These are phyloP conservation scores for Ogataea minuta DNA, from an alignment of 805 yeast genomes.

Conservation along the genomic window DNA sequence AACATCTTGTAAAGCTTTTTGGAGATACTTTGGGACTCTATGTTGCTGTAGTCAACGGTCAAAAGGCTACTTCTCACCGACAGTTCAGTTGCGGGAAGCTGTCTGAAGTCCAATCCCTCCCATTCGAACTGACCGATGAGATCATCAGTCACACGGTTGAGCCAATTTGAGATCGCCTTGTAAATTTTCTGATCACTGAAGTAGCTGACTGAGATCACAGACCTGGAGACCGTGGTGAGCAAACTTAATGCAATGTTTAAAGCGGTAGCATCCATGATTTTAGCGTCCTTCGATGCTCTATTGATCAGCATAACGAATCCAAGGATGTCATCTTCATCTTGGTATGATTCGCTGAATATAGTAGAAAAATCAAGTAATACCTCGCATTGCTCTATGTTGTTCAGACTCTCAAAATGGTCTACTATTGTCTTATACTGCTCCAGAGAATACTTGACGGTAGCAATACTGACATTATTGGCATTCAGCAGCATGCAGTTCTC, in stretches of 20 bases:
- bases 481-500: slow-evolving; percentile 37
- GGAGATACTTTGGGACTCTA: slow-evolving; percentile 34
- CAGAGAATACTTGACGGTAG: slow-evolving; percentile 46
- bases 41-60: slow-evolving; percentile 35
- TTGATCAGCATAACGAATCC: slow-evolving; percentile 36
- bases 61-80: slow-evolving; percentile 44
- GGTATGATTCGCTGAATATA: slow-evolving; percentile 35
- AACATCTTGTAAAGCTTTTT: slow-evolving; percentile 46
- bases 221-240: slow-evolving; percentile 33
- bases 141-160: slow-evolving; percentile 16
- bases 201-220: slow-evolving; percentile 25
- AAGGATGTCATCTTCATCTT: slow-evolving; percentile 30
- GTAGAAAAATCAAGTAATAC: slow-evolving; percentile 41
- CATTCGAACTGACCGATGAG: slow-evolving; percentile 37
- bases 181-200: slow-evolving; percentile 18
- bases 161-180: slow-evolving; percentile 13
- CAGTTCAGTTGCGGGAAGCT: slow-evolving; percentile 36
- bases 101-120: slow-evolving; percentile 31
- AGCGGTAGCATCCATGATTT: slow-evolving; percentile 33
- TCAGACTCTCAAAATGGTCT: slow-evolving; percentile 23
- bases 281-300: slow-evolving; percentile 24
- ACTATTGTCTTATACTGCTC: slow-evolving; percentile 29
- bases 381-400: slow-evolving; percentile 35
- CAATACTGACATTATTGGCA: slow-evolving; percentile 45
- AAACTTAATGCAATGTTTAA: slow-evolving; percentile 37